Evolutionary conservation across 495 filamentous ascomycete species (phyloP).

Genomic region (Tuber melanosporum): DNA sequence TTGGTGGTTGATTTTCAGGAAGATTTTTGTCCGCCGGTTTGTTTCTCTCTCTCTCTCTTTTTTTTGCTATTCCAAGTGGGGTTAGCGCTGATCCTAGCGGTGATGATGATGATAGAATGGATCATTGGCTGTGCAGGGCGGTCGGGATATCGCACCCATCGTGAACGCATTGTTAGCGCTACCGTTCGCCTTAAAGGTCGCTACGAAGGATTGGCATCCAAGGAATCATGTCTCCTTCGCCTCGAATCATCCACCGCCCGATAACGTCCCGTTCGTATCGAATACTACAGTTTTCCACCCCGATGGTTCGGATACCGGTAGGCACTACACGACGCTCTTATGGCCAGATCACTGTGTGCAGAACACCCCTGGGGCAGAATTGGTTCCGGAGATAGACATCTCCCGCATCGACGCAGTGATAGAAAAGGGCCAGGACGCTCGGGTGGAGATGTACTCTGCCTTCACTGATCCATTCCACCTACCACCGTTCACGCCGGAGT

Average conservation of each 20-base stretch:
- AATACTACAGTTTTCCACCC: conserved; percentile 62
- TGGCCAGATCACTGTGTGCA: conserved; percentile 92
- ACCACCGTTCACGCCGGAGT: conserved; percentile 27
- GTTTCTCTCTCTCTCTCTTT: conserved; percentile 33
- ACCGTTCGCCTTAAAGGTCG: conserved; percentile 67
- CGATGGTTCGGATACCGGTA: conserved; percentile 47
- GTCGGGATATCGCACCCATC: conserved; percentile 58
- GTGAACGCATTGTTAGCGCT: conserved; percentile 71
- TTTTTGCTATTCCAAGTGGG: neutral
- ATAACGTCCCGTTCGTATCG: conserved; percentile 62
- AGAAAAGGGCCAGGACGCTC: conserved; percentile 66
- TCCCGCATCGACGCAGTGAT: conserved; percentile 57
- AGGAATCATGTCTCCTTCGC: conserved; percentile 82
- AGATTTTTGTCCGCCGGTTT: conserved; percentile 89
- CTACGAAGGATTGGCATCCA: conserved; percentile 89
- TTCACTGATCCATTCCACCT: conserved; percentile 70
- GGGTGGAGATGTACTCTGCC: conserved; percentile 85
- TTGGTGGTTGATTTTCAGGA: conserved; percentile 88
- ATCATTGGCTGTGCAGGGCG: conserved; percentile 67
- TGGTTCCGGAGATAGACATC: conserved; percentile 66
- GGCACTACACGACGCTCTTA: conserved; percentile 61
- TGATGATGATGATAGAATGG: conserved; percentile 55
- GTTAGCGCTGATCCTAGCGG: neutral
- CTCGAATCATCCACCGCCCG: conserved; percentile 58
- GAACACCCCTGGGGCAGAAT: conserved; percentile 61